These are phyloP conservation scores for Lepidium didymum DNA, from an alignment of 345 rosid genomes.

Conservation along the genomic window DNA sequence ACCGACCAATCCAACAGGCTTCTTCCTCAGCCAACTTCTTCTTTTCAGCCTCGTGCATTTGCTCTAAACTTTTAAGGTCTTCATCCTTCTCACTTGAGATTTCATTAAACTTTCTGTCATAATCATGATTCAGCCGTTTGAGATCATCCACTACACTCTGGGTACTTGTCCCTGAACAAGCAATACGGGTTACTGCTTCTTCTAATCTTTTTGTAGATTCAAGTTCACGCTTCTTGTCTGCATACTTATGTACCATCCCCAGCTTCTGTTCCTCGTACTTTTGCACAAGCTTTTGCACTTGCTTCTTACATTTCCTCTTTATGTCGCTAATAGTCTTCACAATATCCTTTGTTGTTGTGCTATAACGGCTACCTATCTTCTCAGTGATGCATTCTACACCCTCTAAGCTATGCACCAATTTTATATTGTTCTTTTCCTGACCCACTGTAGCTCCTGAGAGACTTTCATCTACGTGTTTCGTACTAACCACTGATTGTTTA, in stretches of 20 bases:
- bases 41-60: conserved; percentile 34
- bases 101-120: conserved; percentile 36
- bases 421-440: conserved; percentile 16
- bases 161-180: conserved; percentile 26
- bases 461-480: conserved; percentile 24
- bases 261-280: conserved; percentile 42
- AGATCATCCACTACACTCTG: conserved; percentile 35
- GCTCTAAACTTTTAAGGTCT: conserved; percentile 36
- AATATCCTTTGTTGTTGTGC: conserved; percentile 41
- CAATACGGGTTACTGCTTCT: conserved; percentile 43
- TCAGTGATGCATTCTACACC: conserved; percentile 30
- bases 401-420: conserved; percentile 18
- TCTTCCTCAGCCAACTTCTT: conserved; percentile 39
- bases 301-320: conserved; percentile 43
- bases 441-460: conserved; percentile 7
- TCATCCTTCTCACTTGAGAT: conserved; percentile 31
- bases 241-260: conserved; percentile 31
- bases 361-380: conserved; percentile 25
- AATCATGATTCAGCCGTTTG: conserved; percentile 41
- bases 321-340: conserved; percentile 41
- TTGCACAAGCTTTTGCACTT: conserved; percentile 34
- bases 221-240: conserved; percentile 39
- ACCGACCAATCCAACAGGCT: conserved; percentile 38
- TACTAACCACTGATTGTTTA: conserved; percentile 8
- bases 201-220: conserved; percentile 41